A percentile compares a stretch with the other conserved stretches of the same genome.
These are phyloP conservation scores for Dictyostelium firmibasis DNA, from an alignment of 78 protist species.

Conservation along the genomic window DNA sequence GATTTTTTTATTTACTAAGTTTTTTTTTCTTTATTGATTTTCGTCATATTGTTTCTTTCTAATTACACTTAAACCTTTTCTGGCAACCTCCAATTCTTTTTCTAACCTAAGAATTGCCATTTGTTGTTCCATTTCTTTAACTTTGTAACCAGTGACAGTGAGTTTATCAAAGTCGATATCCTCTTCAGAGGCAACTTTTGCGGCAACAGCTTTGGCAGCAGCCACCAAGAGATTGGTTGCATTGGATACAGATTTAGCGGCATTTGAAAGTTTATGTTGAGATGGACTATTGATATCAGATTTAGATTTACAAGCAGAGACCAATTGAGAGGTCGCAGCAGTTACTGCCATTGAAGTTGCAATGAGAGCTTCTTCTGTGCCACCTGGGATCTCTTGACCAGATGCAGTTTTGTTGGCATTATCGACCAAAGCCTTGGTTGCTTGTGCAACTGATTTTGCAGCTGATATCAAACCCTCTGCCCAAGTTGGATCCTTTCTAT, in stretches of 20 bases:
- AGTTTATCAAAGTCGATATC: slow-evolving; percentile 57
- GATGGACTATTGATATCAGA: slow-evolving; percentile 78
- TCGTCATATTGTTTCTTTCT: slow-evolving; percentile 36
- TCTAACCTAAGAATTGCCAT: slow-evolving; percentile 77
- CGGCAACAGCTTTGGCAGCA: slow-evolving; percentile 77
- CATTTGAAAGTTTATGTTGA: slow-evolving; percentile 77
- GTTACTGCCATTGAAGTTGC: slow-evolving; percentile 84
- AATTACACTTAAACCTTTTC: slow-evolving; percentile 70
- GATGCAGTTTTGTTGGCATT: slow-evolving; percentile 86
- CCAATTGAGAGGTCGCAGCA: slow-evolving; percentile 86
- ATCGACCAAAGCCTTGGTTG: slow-evolving; percentile 80
- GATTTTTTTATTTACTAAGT: neutral
- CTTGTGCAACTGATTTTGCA: slow-evolving; percentile 85
- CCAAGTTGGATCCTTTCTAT: slow-evolving; percentile 87
- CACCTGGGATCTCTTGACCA: slow-evolving; percentile 79
- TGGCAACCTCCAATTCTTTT: slow-evolving; percentile 80
- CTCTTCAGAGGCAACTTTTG: slow-evolving; percentile 53
- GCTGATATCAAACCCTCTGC: slow-evolving; percentile 89
- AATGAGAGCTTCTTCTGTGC: slow-evolving; percentile 76
- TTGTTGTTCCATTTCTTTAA: slow-evolving; percentile 84
- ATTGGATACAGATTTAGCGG: slow-evolving; percentile 62
- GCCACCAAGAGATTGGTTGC: slow-evolving; percentile 69
- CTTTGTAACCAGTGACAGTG: slow-evolving; percentile 65
- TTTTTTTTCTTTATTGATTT: too few species aligned
- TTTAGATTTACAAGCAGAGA: slow-evolving; percentile 84